Evolutionary conservation across 345 rosid genomes (phyloP), one percentile per base, ranked within the genome.

Genomic region (Draba incana): DNA sequence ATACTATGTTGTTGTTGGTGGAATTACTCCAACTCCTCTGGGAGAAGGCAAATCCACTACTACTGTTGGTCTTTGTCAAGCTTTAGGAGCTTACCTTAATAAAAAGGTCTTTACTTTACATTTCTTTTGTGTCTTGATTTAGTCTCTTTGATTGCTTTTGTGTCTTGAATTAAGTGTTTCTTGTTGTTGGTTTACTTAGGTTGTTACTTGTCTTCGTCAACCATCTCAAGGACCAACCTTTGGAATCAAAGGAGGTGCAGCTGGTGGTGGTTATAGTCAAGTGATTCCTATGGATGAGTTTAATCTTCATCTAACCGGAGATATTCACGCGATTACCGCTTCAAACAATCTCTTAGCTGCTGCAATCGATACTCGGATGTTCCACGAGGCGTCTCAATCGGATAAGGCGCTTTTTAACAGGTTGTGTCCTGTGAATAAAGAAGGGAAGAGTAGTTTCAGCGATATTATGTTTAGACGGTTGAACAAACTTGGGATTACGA

Each of bases 141-240:
- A 41, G 35, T 2, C 3, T 35, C n/a, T 52, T 44, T 62, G 3
- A 20, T 20, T 64, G 14, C 7, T 33, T 33, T 5, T 30, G 5
- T 57, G 38, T 42, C 9, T 39, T 50, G 43, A 31, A 30, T 11
- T 14, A 1, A 41, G 39, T 0, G 7, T 33, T 33, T 0, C 31
- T 6, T 57, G 24, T 49, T 71, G 58, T 57, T 75, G 7, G 33
- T 69, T 2, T 31, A 6, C 35, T 35, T 74, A 94, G 99, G 98
- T 95, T 74, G 86, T 92, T 70, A 89, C 99, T 33, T 92, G 99
- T 71, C 80, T 95, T 66, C 97, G 99, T 52, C 99, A 95, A 81
- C 99, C 99, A 33, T 95, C 99, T 14, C 99, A 91, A 88, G 99
- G 99, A 48, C 99, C 99, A 0, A 95, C 98, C 42, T 95, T 95